Evolutionary conservation across 768 basidiomycete genomes (phyloP), one percentile per base, ranked within the genome.

Genomic region (Termitomyces sp.): DNA sequence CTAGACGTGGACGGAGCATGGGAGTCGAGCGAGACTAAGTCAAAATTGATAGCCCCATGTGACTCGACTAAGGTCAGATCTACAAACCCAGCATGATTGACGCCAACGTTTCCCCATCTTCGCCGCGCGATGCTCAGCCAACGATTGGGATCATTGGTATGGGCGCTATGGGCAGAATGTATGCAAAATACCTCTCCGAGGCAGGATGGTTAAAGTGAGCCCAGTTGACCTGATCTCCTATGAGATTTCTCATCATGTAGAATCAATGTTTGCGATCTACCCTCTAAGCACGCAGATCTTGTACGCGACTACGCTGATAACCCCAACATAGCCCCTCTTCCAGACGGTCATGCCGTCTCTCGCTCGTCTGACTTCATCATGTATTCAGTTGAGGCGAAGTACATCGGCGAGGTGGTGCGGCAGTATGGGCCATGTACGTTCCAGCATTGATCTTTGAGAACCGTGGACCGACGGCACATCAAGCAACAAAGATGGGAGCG

Each of bases 141-240:
- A 78, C 80, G 0, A 89, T 98, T 40, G 95, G 95, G 1, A 75
- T 97, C 51, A 97, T 97, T 59, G 95, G 96, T 2, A 97, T 98
- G 94, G 95, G 95, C 0, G 91, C 90, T 50, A 98, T 98, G 96
- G 96, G 96, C 2, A 77, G 75, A 66, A 93, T 98, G 94, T 98
- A 98, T 68, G 93, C 94, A 0, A 79, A 78, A 17, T 68, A 75
- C n/a, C 76, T 99, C 26, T 81, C 85, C 11, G 75, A 77, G 6
- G 94, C 87, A 10, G 94, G 96, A 1, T 94, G 95, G 95, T 82
- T 85, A 70, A 89, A 84, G 95, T 94, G 59, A 52, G 66, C 60
- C 23, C n/a, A 53, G 28, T 55, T 26, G 38, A 52, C 37, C 11
- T 43, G 11, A 38, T 61, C 46, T 19, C 28, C 8, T 21, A 5